Conservation (phyloP, 2,329 filamentous ascomycete genomes). For the Albifimbria verrucaria region DNA sequence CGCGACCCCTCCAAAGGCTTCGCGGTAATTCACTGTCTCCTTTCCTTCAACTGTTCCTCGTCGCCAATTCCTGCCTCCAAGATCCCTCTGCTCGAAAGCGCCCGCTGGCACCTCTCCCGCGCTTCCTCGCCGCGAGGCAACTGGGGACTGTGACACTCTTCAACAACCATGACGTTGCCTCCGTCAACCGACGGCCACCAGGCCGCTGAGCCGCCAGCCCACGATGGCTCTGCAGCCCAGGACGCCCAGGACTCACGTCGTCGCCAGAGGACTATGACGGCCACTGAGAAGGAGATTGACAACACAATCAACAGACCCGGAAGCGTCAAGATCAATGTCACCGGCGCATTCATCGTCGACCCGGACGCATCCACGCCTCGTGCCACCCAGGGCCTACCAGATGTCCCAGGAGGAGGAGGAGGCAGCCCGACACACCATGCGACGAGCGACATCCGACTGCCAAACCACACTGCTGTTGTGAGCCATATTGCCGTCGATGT, state of each 20-base stretch:
- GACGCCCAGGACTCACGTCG: neutral
- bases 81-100: too few species aligned
- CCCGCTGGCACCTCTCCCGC: too few species aligned
- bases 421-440: constrained; percentile 55
- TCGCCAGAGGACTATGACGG: constrained; percentile 36
- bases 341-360: constrained; percentile 94
- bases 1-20: neutral
- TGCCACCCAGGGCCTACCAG: constrained; percentile 10
- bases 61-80: neutral
- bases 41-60: neutral
- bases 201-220: neutral
- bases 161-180: neutral
- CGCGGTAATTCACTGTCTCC: neutral
- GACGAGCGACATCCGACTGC: constrained; percentile 90
- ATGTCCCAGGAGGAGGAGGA: constrained; percentile 11
- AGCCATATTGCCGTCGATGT: constrained; percentile 97
- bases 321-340: constrained; percentile 90
- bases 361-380: constrained; percentile 61
- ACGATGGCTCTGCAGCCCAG: neutral
- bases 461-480: constrained; percentile 91
- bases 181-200: neutral
- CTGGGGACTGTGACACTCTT: neutral
- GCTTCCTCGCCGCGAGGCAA: too few species aligned
- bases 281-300: constrained; percentile 53
- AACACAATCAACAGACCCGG: constrained; percentile 60